Evolutionary conservation across 2,329 filamentous ascomycete species (phyloP).

Genomic region (Verticillium klebahnii): DNA sequence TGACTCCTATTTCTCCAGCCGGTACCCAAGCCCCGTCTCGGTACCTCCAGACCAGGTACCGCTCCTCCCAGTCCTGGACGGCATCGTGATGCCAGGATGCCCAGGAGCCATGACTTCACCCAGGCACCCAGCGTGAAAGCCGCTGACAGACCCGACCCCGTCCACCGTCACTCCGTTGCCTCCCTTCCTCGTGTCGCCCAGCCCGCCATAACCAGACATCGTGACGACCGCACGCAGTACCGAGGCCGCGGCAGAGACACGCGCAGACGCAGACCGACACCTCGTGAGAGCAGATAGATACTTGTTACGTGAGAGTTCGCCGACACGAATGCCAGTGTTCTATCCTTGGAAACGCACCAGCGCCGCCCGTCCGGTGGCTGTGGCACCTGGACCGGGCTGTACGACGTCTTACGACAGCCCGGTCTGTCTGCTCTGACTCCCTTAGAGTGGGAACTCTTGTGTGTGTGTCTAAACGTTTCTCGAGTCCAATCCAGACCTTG

Average conservation of each 20-base stretch:
- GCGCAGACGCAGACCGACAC: neutral
- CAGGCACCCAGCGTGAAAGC: neutral
- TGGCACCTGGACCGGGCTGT: neutral
- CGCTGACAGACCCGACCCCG: neutral
- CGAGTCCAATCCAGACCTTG: neutral
- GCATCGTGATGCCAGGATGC: neutral
- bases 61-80: neutral
- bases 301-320: neutral
- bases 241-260: neutral
- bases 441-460: neutral
- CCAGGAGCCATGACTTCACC: neutral
- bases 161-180: neutral
- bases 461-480: neutral
- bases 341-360: neutral
- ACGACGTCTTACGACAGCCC: neutral
- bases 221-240: neutral
- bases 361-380: neutral
- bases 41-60: neutral
- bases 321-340: neutral
- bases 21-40: neutral
- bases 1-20: neutral
- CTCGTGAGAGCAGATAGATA: neutral
- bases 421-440: neutral
- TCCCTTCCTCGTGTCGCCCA: neutral
- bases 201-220: neutral